These are phyloP conservation scores for Starmerella tilneyi DNA, from an alignment of 805 yeast species.

Conservation along the genomic window DNA sequence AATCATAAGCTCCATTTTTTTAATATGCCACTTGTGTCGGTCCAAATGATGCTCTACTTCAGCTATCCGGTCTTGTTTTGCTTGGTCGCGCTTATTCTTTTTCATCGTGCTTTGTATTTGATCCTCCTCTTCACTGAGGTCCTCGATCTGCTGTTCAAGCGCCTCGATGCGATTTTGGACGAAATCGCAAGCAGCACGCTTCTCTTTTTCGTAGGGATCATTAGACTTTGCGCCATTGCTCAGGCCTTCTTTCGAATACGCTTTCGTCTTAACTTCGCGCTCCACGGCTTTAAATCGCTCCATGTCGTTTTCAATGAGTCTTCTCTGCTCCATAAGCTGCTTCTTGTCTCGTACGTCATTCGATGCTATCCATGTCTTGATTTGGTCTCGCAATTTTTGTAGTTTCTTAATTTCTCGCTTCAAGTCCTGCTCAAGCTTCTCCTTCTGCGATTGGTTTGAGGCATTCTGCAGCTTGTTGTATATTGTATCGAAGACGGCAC, in stretches of 20 bases:
- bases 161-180: slow-evolving; percentile 65
- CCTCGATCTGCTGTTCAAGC: slow-evolving; percentile 69
- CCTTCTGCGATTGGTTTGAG: slow-evolving; percentile 80
- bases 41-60: slow-evolving; percentile 55
- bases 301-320: slow-evolving; percentile 60
- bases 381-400: slow-evolving; percentile 88
- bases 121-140: slow-evolving; percentile 62
- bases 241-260: slow-evolving; percentile 85
- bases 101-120: slow-evolving; percentile 42
- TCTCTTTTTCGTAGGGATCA: slow-evolving; percentile 74
- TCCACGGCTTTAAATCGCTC: slow-evolving; percentile 92
- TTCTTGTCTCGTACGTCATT: slow-evolving; percentile 86
- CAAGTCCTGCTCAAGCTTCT: slow-evolving; percentile 77
- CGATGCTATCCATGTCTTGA: slow-evolving; percentile 87
- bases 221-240: slow-evolving; percentile 43
- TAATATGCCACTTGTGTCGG: slow-evolving; percentile 69
- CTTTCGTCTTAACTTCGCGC: slow-evolving; percentile 85
- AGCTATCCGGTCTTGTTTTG: slow-evolving; percentile 48
- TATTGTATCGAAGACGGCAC: slow-evolving; percentile 70
- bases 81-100: slow-evolving; percentile 50
- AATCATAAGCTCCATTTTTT: slow-evolving; percentile 65
- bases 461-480: slow-evolving; percentile 76
- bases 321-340: slow-evolving; percentile 63
- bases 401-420: slow-evolving; percentile 91
- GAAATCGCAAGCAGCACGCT: slow-evolving; percentile 60